A percentile compares a stretch with the other conserved stretches of the same genome.
These are phyloP conservation scores for Monilinia aucupariae DNA, from an alignment of 2,329 filamentous ascomycete genomes.

Conservation along the genomic window DNA sequence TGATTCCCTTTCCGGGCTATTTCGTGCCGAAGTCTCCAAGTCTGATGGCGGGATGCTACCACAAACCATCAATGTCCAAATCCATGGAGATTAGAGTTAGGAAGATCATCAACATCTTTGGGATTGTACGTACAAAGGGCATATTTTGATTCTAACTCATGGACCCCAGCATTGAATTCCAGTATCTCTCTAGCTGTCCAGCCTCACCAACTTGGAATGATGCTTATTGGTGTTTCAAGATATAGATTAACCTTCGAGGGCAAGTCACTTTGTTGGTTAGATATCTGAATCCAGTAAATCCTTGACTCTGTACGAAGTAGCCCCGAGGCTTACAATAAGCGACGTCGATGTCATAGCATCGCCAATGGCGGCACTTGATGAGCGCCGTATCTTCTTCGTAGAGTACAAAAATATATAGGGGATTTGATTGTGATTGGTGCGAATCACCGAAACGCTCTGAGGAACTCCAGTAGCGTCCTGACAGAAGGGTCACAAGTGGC, in stretches of 20 bases:
- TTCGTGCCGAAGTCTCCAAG: slow-evolving; percentile 7
- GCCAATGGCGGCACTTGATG: slow-evolving; percentile 10
- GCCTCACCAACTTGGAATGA: background rate
- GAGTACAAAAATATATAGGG: background rate
- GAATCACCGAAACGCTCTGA: background rate
- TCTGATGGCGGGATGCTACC: background rate
- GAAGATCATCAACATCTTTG: slow-evolving; percentile 4
- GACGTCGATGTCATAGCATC: background rate
- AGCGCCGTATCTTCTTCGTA: background rate
- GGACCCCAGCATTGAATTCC: background rate
- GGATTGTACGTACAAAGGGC: slow-evolving; percentile 1
- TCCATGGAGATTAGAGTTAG: slow-evolving; percentile 6
- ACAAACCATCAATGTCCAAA: slow-evolving; percentile 6
- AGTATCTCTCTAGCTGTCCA: background rate
- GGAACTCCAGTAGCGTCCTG: background rate
- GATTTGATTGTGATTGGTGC: background rate
- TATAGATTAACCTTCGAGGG: background rate
- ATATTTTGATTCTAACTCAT: slow-evolving; percentile 3
- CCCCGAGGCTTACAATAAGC: slow-evolving; percentile 6
- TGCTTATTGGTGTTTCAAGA: background rate
- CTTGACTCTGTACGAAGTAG: background rate
- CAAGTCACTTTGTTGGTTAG: slow-evolving; percentile 8
- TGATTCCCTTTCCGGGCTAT: slow-evolving; percentile 12
- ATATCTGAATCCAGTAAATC: background rate
- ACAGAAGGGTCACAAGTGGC: background rate